phyloP scores from a whole-genome alignment of 176 grass and related monocot genomes.

The maize (Zea mays) region DNA sequence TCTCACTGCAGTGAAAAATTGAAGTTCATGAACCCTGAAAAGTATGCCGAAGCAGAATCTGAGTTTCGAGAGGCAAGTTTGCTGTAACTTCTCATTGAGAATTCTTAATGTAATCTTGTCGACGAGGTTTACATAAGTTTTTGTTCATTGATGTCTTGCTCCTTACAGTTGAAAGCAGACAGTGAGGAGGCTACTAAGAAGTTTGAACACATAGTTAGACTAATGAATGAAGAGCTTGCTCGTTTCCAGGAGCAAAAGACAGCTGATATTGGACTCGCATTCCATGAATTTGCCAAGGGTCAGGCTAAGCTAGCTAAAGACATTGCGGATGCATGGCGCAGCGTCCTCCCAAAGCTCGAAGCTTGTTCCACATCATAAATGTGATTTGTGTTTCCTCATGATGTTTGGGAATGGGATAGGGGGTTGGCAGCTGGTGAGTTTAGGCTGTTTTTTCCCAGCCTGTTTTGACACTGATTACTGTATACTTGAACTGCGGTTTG shows the following conservation, averaged over 20 bases:
- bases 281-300: slow-evolving; percentile 96
- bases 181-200: slow-evolving; percentile 86
- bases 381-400: slow-evolving; percentile 1
- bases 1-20: slow-evolving; percentile 77
- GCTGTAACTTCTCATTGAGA: neutral
- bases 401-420: slow-evolving; percentile 34
- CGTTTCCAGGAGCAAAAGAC: slow-evolving; percentile 99
- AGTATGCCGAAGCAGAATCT: slow-evolving; percentile 60
- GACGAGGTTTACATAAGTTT: neutral
- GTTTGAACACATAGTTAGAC: slow-evolving; percentile 73
- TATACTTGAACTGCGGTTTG: slow-evolving; percentile 36
- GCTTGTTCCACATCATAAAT: slow-evolving; percentile 58
- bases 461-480: slow-evolving; percentile 41
- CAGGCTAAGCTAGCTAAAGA: slow-evolving; percentile 96
- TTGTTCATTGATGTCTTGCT: slow-evolving; percentile 29
- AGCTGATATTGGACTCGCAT: slow-evolving; percentile 85
- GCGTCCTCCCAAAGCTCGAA: slow-evolving; percentile 80
- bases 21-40: slow-evolving; percentile 87
- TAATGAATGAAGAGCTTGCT: slow-evolving; percentile 90
- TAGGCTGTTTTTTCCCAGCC: slow-evolving; percentile 46
- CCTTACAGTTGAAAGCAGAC: slow-evolving; percentile 76
- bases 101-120: neutral
- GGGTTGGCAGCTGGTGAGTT: slow-evolving; percentile 5
- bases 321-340: slow-evolving; percentile 90
- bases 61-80: slow-evolving; percentile 80